Evolutionary conservation across 495 filamentous ascomycete species (phyloP).

Genomic region (Bacidia rubella): DNA sequence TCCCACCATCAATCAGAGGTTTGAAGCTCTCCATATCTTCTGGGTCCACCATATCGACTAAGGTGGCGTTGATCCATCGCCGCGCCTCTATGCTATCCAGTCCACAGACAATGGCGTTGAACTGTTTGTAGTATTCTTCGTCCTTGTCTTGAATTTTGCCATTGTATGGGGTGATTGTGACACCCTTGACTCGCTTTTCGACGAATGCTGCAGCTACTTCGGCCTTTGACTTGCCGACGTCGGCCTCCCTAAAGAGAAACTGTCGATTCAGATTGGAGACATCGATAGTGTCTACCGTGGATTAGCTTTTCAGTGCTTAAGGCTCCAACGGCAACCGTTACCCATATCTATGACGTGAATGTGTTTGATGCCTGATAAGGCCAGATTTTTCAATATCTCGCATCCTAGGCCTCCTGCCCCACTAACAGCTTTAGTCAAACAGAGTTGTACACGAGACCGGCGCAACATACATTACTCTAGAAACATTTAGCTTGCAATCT

Average conservation of each 20-base stretch:
- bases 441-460: background rate
- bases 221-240: constrained; percentile 91
- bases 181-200: constrained; percentile 71
- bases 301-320: background rate
- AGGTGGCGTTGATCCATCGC: constrained; percentile 92
- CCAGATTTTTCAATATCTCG: constrained; percentile 93
- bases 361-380: constrained; percentile 86
- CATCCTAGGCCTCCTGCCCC: constrained; percentile 93
- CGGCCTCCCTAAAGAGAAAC: constrained; percentile 84
- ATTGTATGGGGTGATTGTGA: constrained; percentile 85
- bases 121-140: constrained; percentile 96
- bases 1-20: constrained; percentile 91
- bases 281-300: constrained; percentile 86
- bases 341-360: constrained; percentile 99
- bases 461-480: constrained; percentile 35
- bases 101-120: constrained; percentile 87
- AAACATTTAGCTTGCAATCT: background rate
- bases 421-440: constrained; percentile 30
- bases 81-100: constrained; percentile 94
- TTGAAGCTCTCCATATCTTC: constrained; percentile 71
- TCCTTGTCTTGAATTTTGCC: constrained; percentile 96
- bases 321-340: no score
- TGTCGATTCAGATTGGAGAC: constrained; percentile 97
- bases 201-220: constrained; percentile 87
- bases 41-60: constrained; percentile 77